These are phyloP conservation scores for Populus euphratica DNA, from an alignment of 345 rosid genomes.

Conservation along the genomic window DNA sequence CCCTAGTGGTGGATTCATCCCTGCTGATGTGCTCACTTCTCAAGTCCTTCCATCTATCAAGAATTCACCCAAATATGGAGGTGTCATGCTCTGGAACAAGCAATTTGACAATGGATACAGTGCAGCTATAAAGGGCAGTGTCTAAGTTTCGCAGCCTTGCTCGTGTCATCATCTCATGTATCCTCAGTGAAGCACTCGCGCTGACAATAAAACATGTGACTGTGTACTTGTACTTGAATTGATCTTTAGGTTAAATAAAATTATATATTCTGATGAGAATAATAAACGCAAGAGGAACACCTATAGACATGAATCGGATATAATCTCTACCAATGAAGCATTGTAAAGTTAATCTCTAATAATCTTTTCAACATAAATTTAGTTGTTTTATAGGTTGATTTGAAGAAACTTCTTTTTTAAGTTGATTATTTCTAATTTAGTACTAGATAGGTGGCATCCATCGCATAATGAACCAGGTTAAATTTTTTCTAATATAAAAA, in stretches of 20 bases:
- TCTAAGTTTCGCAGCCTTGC: not conserved
- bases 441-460: too few relatives aligned
- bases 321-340: too few relatives aligned
- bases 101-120: conserved; percentile 19
- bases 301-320: too few relatives aligned
- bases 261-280: not conserved
- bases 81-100: conserved; percentile 25
- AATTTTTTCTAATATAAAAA: too few relatives aligned
- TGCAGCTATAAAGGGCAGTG: conserved; percentile 8
- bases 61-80: conserved; percentile 15
- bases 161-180: too few relatives aligned
- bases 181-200: not conserved
- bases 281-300: not conserved
- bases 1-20: conserved; percentile 10
- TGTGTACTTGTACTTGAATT: not conserved
- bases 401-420: too few relatives aligned
- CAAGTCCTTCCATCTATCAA: conserved; percentile 22
- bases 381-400: too few relatives aligned
- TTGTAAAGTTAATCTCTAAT: too few relatives aligned
- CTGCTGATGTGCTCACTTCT: conserved; percentile 9
- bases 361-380: too few relatives aligned
- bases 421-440: too few relatives aligned
- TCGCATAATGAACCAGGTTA: rapidly evolving
- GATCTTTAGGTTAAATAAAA: not conserved
- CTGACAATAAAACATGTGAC: not conserved